Percentiles rank a stretch among this genome's conserved stretches.
Conservation (phyloP, 768 basidiomycete species). For the Lactarius evosmus region DNA sequence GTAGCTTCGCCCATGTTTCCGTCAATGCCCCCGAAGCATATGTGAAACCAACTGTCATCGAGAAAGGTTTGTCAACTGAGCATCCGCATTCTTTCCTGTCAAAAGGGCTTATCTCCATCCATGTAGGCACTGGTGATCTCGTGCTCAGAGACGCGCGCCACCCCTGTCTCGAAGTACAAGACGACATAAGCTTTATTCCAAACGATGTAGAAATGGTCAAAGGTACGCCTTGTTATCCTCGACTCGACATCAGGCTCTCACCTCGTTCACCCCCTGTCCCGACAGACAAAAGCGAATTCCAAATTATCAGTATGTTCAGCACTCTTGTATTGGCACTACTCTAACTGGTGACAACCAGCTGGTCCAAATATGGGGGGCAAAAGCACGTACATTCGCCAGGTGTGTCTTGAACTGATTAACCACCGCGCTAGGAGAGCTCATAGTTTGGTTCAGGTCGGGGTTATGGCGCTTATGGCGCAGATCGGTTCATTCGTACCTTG, state of each 20-base stretch:
- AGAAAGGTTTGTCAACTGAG: slow-evolving; percentile 55
- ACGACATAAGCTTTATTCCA: slow-evolving; percentile 91
- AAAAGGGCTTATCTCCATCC: background rate
- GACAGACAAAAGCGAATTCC: slow-evolving; percentile 82
- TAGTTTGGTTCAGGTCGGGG: slow-evolving; percentile 63
- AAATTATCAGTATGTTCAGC: slow-evolving; percentile 74
- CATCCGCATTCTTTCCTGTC: background rate
- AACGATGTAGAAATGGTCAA: slow-evolving; percentile 96
- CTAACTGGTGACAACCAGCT: slow-evolving; percentile 42
- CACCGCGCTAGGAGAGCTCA: slow-evolving; percentile 1
- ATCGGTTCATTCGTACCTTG: slow-evolving; percentile 95
- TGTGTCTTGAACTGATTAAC: slow-evolving; percentile 30
- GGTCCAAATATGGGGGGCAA: slow-evolving; percentile 99
- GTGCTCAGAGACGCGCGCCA: slow-evolving; percentile 85
- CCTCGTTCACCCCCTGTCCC: background rate
- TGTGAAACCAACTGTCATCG: slow-evolving; percentile 75
- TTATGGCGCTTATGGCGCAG: slow-evolving; percentile 96
- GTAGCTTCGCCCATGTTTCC: slow-evolving; percentile 89
- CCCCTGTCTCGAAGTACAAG: slow-evolving; percentile 95
- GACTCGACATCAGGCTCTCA: background rate
- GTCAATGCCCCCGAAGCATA: slow-evolving; percentile 84
- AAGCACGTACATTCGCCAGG: slow-evolving; percentile 93
- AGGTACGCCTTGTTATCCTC: slow-evolving; percentile 40
- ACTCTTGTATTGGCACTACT: background rate
- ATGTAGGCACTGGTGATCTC: slow-evolving; percentile 72